Conservation (phyloP, 2,329 filamentous ascomycete genomes). For the Celoporthe dispersa region DNA sequence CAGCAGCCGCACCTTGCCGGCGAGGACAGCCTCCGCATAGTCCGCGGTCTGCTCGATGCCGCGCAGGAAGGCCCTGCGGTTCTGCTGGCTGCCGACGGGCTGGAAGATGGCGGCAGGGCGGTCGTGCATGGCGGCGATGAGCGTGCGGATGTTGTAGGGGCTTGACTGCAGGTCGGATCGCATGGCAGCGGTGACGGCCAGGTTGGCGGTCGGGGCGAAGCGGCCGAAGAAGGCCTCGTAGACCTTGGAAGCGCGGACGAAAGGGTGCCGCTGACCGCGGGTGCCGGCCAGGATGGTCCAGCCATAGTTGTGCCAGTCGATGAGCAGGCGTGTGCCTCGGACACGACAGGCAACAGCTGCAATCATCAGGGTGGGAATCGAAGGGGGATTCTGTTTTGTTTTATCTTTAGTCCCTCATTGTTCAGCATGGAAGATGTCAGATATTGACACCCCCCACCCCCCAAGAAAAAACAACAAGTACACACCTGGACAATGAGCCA, state of each 20-base stretch:
- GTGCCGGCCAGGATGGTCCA: slow-evolving; percentile 83
- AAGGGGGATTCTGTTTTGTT: slow-evolving; percentile 77
- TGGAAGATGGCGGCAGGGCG: slow-evolving; percentile 83
- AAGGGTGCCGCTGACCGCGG: slow-evolving; percentile 63
- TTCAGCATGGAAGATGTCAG: slow-evolving; percentile 28
- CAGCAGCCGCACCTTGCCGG: slow-evolving; percentile 67
- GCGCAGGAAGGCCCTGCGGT: slow-evolving; percentile 64
- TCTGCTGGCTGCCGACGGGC: slow-evolving; percentile 57
- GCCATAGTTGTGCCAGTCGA: slow-evolving; percentile 99
- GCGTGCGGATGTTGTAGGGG: slow-evolving; percentile 67
- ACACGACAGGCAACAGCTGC: slow-evolving; percentile 74
- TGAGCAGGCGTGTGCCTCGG: slow-evolving; percentile 79
- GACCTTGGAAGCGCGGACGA: slow-evolving; percentile 75
- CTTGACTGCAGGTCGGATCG: slow-evolving; percentile 65
- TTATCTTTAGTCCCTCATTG: slow-evolving; percentile 8
- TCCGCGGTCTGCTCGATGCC: slow-evolving; percentile 67
- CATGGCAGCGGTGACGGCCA: slow-evolving; percentile 93
- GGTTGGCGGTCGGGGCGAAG: slow-evolving; percentile 70
- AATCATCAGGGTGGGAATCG: slow-evolving; percentile 85
- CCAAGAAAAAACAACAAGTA: not conserved
- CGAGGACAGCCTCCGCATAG: slow-evolving; percentile 62
- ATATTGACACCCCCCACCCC: not conserved
- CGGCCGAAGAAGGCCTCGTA: slow-evolving; percentile 79
- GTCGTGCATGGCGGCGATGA: slow-evolving; percentile 79
- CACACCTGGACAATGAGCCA: slow-evolving; percentile 84